A percentile compares a stretch with the other conserved stretches of the same genome.
Conservation (phyloP, 2,329 filamentous ascomycete genomes). For the Lasiodiplodia sp. region DNA sequence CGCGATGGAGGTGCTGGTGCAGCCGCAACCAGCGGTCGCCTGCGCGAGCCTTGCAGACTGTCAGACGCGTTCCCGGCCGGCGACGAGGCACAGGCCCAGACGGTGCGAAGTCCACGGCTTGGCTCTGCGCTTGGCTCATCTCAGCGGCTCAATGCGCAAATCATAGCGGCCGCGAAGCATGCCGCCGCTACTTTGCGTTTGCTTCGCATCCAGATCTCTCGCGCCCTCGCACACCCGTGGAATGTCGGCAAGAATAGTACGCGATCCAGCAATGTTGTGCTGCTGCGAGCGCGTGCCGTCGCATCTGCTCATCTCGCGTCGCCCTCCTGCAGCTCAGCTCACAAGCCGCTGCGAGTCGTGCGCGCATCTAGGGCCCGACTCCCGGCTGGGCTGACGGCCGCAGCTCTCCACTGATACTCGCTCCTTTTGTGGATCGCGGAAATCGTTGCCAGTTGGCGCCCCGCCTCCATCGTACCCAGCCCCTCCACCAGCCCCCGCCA, state of each 20-base stretch:
- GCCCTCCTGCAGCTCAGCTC: not conserved
- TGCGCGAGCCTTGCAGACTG: slow-evolving; percentile 14
- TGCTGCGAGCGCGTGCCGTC: not conserved
- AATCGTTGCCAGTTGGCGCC: slow-evolving; percentile 15
- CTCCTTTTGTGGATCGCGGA: slow-evolving; percentile 12
- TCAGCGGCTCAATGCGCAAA: slow-evolving; percentile 17
- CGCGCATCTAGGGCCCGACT: slow-evolving; percentile 1
- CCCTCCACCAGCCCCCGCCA: slow-evolving; percentile 12
- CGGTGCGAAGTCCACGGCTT: slow-evolving; percentile 3
- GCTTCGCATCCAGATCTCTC: slow-evolving; percentile 12
- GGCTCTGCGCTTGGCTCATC: slow-evolving; percentile 15
- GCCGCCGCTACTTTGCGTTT: not conserved
- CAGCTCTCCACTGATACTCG: slow-evolving; percentile 21
- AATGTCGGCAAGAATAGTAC: slow-evolving; percentile 5
- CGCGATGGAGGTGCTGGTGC: too few species aligned
- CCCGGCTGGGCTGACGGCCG: slow-evolving; percentile 3
- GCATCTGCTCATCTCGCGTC: not conserved
- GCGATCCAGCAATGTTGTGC: slow-evolving; percentile 12
- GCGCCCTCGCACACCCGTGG: not conserved
- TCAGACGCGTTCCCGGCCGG: slow-evolving; percentile 20
- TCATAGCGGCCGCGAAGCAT: slow-evolving; percentile 3
- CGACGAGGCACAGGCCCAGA: slow-evolving; percentile 21
- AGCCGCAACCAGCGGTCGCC: not conserved
- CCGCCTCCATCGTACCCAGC: slow-evolving; percentile 21
- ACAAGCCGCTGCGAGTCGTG: slow-evolving; percentile 13